A percentile compares a stretch with the other conserved stretches of the same genome.
phyloP scores from a whole-genome alignment of 139 green algal genomes.

The Trebouxia sp. region DNA sequence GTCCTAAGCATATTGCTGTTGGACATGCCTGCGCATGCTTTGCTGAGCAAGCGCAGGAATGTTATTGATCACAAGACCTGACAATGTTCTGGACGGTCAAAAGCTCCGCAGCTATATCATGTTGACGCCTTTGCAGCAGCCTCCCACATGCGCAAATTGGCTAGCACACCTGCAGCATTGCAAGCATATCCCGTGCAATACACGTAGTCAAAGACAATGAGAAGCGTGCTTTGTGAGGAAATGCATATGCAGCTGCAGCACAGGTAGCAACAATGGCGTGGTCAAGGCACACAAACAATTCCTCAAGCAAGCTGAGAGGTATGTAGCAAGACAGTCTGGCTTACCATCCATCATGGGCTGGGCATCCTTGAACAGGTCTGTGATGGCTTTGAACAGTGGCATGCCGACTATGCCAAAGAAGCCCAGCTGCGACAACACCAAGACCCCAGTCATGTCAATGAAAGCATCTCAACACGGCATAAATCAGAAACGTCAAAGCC shows the following conservation, averaged over 20 bases:
- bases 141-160: slow-evolving; percentile 7
- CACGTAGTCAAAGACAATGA: too few species aligned
- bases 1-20: too few species aligned
- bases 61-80: neutral
- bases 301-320: neutral
- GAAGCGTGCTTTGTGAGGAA: too few species aligned
- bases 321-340: neutral
- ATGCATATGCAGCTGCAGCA: neutral
- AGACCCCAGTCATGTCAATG: too few species aligned
- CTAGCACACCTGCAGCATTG: neutral
- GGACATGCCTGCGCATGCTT: too few species aligned
- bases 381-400: slow-evolving; percentile 6
- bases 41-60: neutral
- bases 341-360: slow-evolving; percentile 14
- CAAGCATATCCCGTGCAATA: neutral
- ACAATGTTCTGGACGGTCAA: neutral
- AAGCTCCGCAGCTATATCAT: too few species aligned
- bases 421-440: neutral
- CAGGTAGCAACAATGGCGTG: neutral
- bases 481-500: neutral
- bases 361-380: neutral
- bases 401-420: slow-evolving; percentile 7
- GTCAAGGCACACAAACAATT: neutral
- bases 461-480: neutral
- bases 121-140: neutral